Evolutionary conservation across 805 yeast species (phyloP), one percentile per base, ranked within the genome.

Genomic region (Yarrowia deformans): DNA sequence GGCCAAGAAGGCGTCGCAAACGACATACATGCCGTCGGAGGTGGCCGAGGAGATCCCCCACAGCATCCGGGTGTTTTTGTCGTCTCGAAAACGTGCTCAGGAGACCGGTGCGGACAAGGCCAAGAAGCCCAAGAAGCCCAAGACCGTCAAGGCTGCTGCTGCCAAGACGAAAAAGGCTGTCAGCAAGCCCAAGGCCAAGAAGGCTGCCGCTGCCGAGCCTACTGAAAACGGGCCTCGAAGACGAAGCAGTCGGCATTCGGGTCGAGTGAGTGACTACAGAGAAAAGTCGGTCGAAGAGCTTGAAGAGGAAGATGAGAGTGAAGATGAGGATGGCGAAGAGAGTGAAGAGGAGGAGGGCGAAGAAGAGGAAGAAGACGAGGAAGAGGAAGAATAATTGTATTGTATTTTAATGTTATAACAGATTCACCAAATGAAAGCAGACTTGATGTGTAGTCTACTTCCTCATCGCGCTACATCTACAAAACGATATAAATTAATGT

Each of bases 1-100:
- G 70, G 89, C 91, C 1, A 89, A 87, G 70, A 78, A 77, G 14
- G 80, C 87, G 23, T 83, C 88, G 0, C 81, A 86, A 3, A 85
- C 80, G 19, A 83, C 86, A 1, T 91, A 83, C 73, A 81, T 91
- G 45, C 83, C 87, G 1, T 88, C 86, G 16, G 74, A 74, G 0
- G 73, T 84, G 32, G 76, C 83, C 18, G 55, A 63, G 23, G 69
- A 55, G 68, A 34, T 72, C 12, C 68, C 70, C 19, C 64, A 56
- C 14, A 54, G 54, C 18, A 39, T 69, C 37, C 54, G 63, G 32
- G 67, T 67, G 34, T 45, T 48, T 12, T 39, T 71, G 32, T 46
- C 66, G 29, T 43, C 40, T 2, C 61, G 46, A 69, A 68, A 61
- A 35, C 56, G 50, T 13, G 50, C 32, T 12, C 50, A 42, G 42